phyloP scores from a whole-genome alignment of 2,329 filamentous ascomycete species.

The Saccharata proteae region DNA sequence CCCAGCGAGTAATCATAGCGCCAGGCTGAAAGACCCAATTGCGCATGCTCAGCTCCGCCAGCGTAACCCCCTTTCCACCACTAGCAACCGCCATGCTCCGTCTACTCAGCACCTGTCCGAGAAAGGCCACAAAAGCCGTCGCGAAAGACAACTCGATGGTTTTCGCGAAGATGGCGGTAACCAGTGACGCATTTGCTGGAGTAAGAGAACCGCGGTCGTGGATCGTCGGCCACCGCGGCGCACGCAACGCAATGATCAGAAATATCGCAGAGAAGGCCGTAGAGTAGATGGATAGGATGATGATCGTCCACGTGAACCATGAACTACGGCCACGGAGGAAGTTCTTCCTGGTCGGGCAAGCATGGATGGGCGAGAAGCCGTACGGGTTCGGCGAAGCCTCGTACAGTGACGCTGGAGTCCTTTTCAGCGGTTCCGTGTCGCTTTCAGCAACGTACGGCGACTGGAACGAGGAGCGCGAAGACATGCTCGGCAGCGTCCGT shows the following conservation, averaged over 20 bases:
- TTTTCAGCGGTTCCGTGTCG: too few species aligned
- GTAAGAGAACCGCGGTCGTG: conserved; percentile 39
- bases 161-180: conserved; percentile 62
- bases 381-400: not conserved
- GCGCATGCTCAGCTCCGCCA: conserved; percentile 69
- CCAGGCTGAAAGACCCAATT: conserved; percentile 56
- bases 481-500: too few species aligned
- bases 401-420: too few species aligned
- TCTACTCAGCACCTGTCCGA: conserved; percentile 64
- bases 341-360: conserved; percentile 24
- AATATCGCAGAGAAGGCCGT: conserved; percentile 55
- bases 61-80: conserved; percentile 49
- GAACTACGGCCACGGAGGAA: conserved; percentile 26
- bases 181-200: conserved; percentile 52
- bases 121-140: conserved; percentile 60
- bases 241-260: conserved; percentile 48
- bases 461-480: too few species aligned
- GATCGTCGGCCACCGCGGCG: conserved; percentile 52
- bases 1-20: conserved; percentile 57
- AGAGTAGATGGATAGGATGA: conserved; percentile 46
- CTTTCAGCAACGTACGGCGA: too few species aligned
- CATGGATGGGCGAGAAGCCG: conserved; percentile 22
- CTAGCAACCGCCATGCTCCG: conserved; percentile 47
- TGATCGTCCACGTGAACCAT: conserved; percentile 36
- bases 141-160: conserved; percentile 68